Conservation (phyloP, 176 grass and related monocot species). For the Olyra latifolia region DNA sequence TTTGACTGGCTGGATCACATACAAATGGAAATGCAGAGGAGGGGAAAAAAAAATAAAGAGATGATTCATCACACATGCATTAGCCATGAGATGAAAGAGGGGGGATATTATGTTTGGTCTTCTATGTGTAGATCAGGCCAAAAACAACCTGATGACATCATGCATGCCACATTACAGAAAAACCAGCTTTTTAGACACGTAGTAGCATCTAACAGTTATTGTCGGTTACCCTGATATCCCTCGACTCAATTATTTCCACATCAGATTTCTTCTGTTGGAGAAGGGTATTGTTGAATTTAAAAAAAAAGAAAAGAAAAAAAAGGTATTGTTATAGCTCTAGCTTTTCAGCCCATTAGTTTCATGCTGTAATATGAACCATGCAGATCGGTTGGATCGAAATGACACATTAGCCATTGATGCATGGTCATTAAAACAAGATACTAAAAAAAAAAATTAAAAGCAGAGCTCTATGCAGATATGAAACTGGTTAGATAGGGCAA, state of each 20-base stretch:
- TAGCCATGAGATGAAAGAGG: not conserved
- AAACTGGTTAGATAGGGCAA: not conserved
- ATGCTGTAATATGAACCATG: not conserved
- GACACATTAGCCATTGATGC: not conserved
- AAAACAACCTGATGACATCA: conserved; percentile 15
- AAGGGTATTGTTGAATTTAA: not conserved
- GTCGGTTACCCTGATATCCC: not conserved
- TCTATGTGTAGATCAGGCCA: conserved; percentile 3
- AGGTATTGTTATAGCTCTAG: too few species aligned
- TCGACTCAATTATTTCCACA: conserved; percentile 27
- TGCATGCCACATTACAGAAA: not conserved
- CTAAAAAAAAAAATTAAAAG: conserved; percentile 11
- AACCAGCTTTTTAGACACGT: not conserved
- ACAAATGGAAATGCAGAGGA: not conserved
- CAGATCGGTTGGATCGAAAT: not conserved
- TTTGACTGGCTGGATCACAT: conserved; percentile 53
- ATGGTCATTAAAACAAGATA: conserved; percentile 21
- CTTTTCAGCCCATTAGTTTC: not conserved
- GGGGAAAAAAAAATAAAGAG: not conserved
- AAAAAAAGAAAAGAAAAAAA: too few species aligned
- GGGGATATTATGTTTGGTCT: not conserved
- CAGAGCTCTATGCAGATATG: conserved; percentile 18
- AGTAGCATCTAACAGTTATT: not conserved
- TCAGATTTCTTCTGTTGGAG: conserved; percentile 1
- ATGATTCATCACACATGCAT: not conserved